Evolutionary conservation across 1,284 basidiomycete genomes (phyloP), one percentile per base, ranked within the genome.

Genomic region (Malassezia cuniculi): DNA sequence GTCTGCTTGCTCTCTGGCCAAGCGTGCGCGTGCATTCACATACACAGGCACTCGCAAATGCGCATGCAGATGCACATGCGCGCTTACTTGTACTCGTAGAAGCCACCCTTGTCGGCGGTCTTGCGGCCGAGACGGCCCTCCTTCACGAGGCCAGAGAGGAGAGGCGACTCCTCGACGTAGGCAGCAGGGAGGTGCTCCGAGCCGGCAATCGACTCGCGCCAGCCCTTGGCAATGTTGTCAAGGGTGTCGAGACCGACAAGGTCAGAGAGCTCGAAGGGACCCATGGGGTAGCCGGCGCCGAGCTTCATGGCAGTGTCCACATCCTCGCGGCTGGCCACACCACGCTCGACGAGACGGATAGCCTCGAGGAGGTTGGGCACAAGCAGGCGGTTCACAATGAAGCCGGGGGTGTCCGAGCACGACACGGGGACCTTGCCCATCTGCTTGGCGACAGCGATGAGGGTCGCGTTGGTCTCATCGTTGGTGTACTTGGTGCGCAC

Each of bases 281-380:
- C 68, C 57, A 71, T 66, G 6, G 66, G 61, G 50, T 62, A 59
- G 31, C 75, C 75, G 11, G 74, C 74, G 20, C 75, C 75, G 18
- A 76, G 69, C 64, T 75, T 74, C 75, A 76, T 76, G 25, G 75
- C 75, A 9, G 68, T 71, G 60, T 76, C 75, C 41, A 76, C 70
- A 60, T 76, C 75, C 60, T 74, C 69, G 10, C 72, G 62, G 7
- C 73, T 71, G 1, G 75, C 75, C 37, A 76, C 75, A 11, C 74
- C 74, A 21, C 75, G 69, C 58, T 76, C 75, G 15, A 75, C 68
- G 69, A 76, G 74, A 25, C 73, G 64, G 39, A 75, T 72, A 1
- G 74, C 73, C 58, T 76, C 75, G 47, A 75, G 71, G 64, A 74
- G 68, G 61, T 74, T 74, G 6, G 73, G 73, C 6, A 75, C 72